A percentile compares a stretch with the other conserved stretches of the same genome.
Evolutionary conservation across 345 rosid species (phyloP).

Genomic region (Kernera saxatilis): DNA sequence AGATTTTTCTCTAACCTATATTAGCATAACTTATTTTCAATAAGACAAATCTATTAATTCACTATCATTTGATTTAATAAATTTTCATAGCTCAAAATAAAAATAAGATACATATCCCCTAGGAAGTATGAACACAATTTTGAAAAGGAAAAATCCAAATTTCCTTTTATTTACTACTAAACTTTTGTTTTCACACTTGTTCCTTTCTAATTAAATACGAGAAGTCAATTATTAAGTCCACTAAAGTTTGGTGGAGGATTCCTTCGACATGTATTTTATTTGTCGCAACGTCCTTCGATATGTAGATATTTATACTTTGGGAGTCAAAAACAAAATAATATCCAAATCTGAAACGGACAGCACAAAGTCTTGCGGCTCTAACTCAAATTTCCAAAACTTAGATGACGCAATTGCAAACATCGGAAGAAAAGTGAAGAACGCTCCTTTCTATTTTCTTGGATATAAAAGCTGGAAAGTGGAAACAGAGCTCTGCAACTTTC

Average conservation of each 20-base stretch:
- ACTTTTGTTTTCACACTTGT: slow-evolving; percentile 10
- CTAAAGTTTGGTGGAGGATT: neutral
- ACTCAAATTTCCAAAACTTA: neutral
- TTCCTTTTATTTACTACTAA: neutral
- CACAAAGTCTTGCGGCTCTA: neutral
- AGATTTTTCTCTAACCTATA: no score
- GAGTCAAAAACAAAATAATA: neutral
- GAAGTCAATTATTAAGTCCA: neutral
- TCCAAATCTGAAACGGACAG: neutral
- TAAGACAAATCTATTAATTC: no score
- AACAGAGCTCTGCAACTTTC: slow-evolving; percentile 7
- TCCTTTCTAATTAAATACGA: neutral
- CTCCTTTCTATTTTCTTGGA: neutral
- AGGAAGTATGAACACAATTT: slow-evolving; percentile 16
- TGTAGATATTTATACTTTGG: neutral
- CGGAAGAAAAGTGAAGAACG: neutral
- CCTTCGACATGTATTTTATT: neutral
- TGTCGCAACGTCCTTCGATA: neutral
- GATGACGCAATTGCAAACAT: neutral
- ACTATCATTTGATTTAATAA: no score
- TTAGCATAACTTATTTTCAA: no score
- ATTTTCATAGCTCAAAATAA: neutral
- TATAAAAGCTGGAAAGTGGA: slow-evolving; percentile 1
- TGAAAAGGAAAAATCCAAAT: neutral
- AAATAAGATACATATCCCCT: neutral